Base-by-base conservation (phyloP, 805 yeast genomes). In the Trichomonascus vanleenenianus region DNA sequence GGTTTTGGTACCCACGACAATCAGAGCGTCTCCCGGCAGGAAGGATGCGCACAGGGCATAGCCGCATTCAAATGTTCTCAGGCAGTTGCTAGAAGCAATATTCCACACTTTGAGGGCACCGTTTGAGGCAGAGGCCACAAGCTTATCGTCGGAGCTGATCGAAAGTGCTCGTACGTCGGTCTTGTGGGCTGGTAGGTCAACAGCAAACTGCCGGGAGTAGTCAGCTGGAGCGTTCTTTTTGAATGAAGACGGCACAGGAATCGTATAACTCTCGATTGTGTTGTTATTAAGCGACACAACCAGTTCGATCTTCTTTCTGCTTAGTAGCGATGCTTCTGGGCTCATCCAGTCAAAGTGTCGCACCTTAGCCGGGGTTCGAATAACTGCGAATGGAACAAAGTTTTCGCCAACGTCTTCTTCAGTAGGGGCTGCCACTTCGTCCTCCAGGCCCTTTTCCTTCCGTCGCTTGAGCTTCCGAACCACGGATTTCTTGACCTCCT, bases 61-160 rank as follows among this genome's bases (percentile, higher is more conserved):
- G 1, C 96, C 97, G 52, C 94, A 77, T 31, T 82, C 89, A 58
- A 93, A 84, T 0, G 95, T 83, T 58, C 98, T 74, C 42, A 93
- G 73, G 55, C 96, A 91, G 50, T 79, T 76, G 15, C 68, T 71
- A 1, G 91, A 79, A 50, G 73, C 72, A 25, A 83, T 61, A 59
- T 93, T 93, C 96, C 96, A 89, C 18, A 93, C 73, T 59, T 93
- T 93, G 50, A 93, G 66, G 53, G 78, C 75, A 18, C 97, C 97
- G 58, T 88, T 87, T 2, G 96, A 83, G 0, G 96, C 96, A 1
- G 96, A 83, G 2, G 88, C 94, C 36, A 91, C 67, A 47, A 93
- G 67, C 60, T 78, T 79, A 61, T 81, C 78, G 65, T 91, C 96
- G 45, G 79, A 77, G 46, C 95, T 83, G 31, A 93, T 71, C 54